Conservation (phyloP, 2,329 filamentous ascomycete genomes). For the Torrubiella hemipterigena region DNA sequence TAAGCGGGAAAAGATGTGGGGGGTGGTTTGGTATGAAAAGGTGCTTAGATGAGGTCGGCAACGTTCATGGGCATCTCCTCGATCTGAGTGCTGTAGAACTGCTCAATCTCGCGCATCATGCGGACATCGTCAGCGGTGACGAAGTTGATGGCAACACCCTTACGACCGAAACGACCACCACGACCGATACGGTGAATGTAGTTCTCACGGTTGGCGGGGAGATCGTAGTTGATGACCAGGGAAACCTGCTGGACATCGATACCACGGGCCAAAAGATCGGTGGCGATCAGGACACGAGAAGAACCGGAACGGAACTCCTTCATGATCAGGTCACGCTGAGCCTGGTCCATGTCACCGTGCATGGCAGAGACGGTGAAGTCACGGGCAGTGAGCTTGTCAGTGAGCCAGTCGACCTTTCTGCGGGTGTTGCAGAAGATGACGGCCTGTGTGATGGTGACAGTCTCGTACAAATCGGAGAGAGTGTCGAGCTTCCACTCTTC, state of each 20-base stretch:
- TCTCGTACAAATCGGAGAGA: constrained; percentile 97
- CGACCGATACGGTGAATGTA: constrained; percentile 99
- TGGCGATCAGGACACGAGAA: constrained; percentile 96
- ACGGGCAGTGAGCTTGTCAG: constrained; percentile 94
- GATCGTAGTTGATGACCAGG: constrained; percentile 99
- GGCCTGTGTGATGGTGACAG: constrained; percentile 96
- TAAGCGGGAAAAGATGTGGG: constrained; percentile 14
- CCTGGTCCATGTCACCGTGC: constrained; percentile 99
- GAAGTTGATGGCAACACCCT: constrained; percentile 99
- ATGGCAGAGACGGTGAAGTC: constrained; percentile 99
- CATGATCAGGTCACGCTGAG: constrained; percentile 98
- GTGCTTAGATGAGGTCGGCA: constrained; percentile 58
- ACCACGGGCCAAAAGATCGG: constrained; percentile 94
- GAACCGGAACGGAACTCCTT: constrained; percentile 99
- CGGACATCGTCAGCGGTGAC: constrained; percentile 97
- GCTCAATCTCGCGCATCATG: constrained; percentile 99
- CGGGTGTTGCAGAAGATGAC: constrained; percentile 99
- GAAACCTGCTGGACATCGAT: constrained; percentile 99
- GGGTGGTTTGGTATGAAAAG: constrained; percentile 12
- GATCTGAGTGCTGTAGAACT: constrained; percentile 99
- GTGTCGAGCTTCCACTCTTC: constrained; percentile 99
- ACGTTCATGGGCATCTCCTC: constrained; percentile 99
- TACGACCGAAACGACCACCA: constrained; percentile 98
- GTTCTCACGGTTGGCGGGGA: constrained; percentile 98
- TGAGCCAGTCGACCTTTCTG: constrained; percentile 99